Base-by-base conservation (phyloP, 805 yeast genomes). In the Ogataea paradorogensis region DNA sequence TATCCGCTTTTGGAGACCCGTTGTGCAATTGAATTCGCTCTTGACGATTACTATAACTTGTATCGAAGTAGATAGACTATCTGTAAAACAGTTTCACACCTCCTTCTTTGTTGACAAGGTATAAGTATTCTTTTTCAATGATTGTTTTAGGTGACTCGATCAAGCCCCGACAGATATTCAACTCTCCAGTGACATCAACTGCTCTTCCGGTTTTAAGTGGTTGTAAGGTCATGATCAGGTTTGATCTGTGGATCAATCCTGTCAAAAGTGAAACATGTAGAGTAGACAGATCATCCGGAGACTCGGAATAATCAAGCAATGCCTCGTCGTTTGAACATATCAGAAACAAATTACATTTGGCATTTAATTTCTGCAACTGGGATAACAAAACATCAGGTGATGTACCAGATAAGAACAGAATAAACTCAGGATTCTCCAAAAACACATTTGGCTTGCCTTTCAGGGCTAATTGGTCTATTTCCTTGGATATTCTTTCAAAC, bases 1-100 rank as follows among this genome's bases (percentile, higher is more conserved):
- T 70, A 87, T 45, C 87, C 96, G 0, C 67, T 89, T 26, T 69
- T 93, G 22, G 82, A 89, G 79, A 84, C 95, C 1, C 69, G 99
- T 33, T 86, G 96, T 53, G 80, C 90, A 1, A 84, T 91, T 38
- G 99, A 91, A 67, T 87, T 84, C 63, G 84, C 89, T 18, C 68
- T 91, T 40, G 96, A 90, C 58, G 87, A 83, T 59, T 74, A 77
- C 53, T 85, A 76, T 58, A 74, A 68, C 48, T 28, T 55, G 16
- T 52, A 57, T 27, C 50, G 62, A 35, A 55, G 49, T 30, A 44
- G 50, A 9, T 50, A 44, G 22, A 21, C 21, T 29, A 74, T 49
- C 77, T 58, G 45, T 64, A 73, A 48, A 61, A 75, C 23, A 75
- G 50, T 45, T 66, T 73, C 15, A 73, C 65, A 30, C 45, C 61